Evolutionary conservation across 345 rosid species (phyloP).

Genomic region (Brassica cretica): DNA sequence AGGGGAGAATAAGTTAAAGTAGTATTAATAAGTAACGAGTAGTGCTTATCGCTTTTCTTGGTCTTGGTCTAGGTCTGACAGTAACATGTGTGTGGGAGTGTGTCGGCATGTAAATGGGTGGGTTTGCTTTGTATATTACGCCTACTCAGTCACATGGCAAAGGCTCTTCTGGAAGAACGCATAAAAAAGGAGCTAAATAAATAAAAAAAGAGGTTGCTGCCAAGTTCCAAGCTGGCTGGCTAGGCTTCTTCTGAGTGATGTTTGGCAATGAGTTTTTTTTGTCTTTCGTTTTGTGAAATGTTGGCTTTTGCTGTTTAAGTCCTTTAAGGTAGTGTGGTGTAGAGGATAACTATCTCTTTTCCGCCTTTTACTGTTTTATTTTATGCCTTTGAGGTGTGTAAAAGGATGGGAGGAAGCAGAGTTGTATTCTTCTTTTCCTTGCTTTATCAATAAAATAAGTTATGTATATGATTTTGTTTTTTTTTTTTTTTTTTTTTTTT

Average conservation of each 20-base stretch:
- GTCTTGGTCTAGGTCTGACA: background rate
- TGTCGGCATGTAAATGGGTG: conserved; percentile 25
- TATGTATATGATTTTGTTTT: too few species aligned
- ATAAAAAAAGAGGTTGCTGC: background rate
- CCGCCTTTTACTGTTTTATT: conserved; percentile 41
- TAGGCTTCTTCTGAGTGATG: conserved; percentile 8
- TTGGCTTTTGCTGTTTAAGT: background rate
- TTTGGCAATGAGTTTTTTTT: conserved; percentile 38
- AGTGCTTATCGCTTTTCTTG: background rate
- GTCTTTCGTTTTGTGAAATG: background rate
- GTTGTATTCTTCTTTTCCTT: conserved; percentile 20
- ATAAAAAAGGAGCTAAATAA: conserved; percentile 29
- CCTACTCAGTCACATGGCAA: background rate
- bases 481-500: too few species aligned
- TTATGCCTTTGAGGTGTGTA: conserved; percentile 29
- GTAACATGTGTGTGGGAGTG: conserved; percentile 17
- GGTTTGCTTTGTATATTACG: conserved; percentile 22
- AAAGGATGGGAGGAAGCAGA: conserved; percentile 27
- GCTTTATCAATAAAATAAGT: conserved; percentile 22
- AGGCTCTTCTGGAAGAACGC: conserved; percentile 6
- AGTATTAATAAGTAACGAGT: background rate
- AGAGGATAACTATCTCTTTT: conserved; percentile 40
- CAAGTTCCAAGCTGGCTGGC: background rate
- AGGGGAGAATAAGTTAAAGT: conserved; percentile 14
- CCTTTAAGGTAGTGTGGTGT: conserved; percentile 14